Conservation (phyloP, 805 yeast genomes). For the Yamadazyma insecticola region DNA sequence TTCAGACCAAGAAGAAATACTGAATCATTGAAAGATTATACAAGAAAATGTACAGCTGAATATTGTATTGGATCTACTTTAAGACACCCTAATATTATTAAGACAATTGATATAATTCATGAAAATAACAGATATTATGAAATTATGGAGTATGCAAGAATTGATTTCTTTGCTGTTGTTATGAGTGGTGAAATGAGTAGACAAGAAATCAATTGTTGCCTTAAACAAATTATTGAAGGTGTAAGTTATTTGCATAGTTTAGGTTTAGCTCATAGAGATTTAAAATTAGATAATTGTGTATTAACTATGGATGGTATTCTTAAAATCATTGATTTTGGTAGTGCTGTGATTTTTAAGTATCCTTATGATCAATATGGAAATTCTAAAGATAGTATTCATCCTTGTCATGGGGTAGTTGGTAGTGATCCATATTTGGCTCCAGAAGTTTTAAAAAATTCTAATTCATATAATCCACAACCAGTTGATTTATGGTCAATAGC, state of each 20-base stretch:
- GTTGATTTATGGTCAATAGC: slow-evolving; percentile 94
- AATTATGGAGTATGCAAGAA: slow-evolving; percentile 93
- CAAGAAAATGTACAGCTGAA: slow-evolving; percentile 89
- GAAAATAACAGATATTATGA: slow-evolving; percentile 84
- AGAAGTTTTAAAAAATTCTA: slow-evolving; percentile 67
- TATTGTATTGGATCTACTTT: slow-evolving; percentile 90
- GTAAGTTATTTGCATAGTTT: slow-evolving; percentile 74
- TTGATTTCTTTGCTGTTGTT: slow-evolving; percentile 87
- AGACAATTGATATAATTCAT: slow-evolving; percentile 86
- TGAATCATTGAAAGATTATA: slow-evolving; percentile 80
- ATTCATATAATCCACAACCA: slow-evolving; percentile 78
- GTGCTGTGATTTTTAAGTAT: slow-evolving; percentile 86
- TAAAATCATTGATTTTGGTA: slow-evolving; percentile 88
- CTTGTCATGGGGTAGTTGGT: slow-evolving; percentile 75
- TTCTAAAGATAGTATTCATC: slow-evolving; percentile 59
- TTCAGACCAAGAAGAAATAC: slow-evolving; percentile 71
- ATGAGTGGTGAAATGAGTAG: slow-evolving; percentile 86
- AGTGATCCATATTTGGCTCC: slow-evolving; percentile 90
- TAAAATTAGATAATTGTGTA: slow-evolving; percentile 90
- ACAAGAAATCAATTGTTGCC: slow-evolving; percentile 82
- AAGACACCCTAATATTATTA: slow-evolving; percentile 85
- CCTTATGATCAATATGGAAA: slow-evolving; percentile 57
- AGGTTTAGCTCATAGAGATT: slow-evolving; percentile 89
- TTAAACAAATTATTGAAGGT: slow-evolving; percentile 80
- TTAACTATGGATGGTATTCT: slow-evolving; percentile 78